A percentile compares a stretch with the other conserved stretches of the same genome.
phyloP scores from a whole-genome alignment of 371 early-diverging fungal genomes.

The Syncephalastrum sp. region DNA sequence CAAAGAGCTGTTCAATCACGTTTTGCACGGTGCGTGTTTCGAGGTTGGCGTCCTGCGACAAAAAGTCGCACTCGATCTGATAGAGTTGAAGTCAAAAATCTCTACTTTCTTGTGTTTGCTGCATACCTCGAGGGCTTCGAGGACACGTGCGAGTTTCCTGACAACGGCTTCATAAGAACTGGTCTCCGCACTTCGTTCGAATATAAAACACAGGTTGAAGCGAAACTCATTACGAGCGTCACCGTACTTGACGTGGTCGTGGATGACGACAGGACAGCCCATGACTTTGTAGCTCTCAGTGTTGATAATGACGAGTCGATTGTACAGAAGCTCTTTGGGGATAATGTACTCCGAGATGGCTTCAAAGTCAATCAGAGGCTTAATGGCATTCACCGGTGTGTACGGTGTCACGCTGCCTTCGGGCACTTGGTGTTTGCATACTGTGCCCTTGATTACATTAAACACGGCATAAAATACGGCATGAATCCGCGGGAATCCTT shows the following conservation, averaged over 20 bases:
- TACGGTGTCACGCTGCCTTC: conserved; percentile 67
- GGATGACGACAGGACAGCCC: conserved; percentile 76
- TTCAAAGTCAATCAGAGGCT: conserved; percentile 76
- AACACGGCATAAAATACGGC: conserved; percentile 85
- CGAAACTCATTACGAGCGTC: conserved; percentile 73
- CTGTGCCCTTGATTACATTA: conserved; percentile 81
- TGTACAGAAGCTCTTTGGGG: conserved; percentile 79
- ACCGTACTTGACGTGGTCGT: conserved; percentile 68
- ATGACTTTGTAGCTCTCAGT: conserved; percentile 73
- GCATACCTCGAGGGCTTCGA: conserved; percentile 72
- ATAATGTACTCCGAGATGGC: conserved; percentile 87
- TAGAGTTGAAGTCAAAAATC: conserved; percentile 13
- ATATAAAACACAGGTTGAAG: conserved; percentile 91
- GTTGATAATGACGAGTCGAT: conserved; percentile 75
- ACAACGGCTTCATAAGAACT: conserved; percentile 80
- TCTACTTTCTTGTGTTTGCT: background rate
- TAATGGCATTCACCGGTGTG: conserved; percentile 14
- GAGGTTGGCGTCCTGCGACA: conserved; percentile 48
- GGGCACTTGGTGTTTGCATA: conserved; percentile 82
- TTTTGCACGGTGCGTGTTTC: conserved; percentile 56
- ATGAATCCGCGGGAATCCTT: conserved; percentile 76
- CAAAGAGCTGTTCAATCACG: conserved; percentile 82
- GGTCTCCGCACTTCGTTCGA: conserved; percentile 75
- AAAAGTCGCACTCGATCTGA: conserved; percentile 70
- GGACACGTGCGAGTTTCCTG: conserved; percentile 73